A percentile compares a stretch with the other conserved stretches of the same genome.
Conservation (phyloP, 306 rosid species). For the Hippophae tibetana region DNA sequence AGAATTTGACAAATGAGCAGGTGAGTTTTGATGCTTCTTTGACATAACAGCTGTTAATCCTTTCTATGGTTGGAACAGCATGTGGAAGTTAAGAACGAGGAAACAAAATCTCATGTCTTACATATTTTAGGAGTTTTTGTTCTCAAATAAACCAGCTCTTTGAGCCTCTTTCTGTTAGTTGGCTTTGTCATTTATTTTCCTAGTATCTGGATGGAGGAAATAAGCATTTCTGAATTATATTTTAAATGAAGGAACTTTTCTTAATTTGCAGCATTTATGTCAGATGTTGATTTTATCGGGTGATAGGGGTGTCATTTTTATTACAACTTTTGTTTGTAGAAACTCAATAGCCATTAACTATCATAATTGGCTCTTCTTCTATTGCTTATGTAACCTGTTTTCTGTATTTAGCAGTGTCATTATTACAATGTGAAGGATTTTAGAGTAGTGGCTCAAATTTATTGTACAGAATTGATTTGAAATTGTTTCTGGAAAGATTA, state of each 20-base stretch:
- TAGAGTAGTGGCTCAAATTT: too few relatives aligned
- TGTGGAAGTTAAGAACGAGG: conserved; percentile 1
- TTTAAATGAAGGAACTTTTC: not conserved
- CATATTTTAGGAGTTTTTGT: not conserved
- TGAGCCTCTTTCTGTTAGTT: not conserved
- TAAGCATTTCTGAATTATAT: not conserved
- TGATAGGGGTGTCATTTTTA: too few relatives aligned
- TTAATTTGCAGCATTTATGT: too few relatives aligned
- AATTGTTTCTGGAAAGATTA: too few relatives aligned
- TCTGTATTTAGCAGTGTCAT: too few relatives aligned
- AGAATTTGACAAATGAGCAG: conserved; percentile 55
- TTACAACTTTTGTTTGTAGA: too few relatives aligned
- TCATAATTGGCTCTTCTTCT: too few relatives aligned
- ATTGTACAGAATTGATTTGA: too few relatives aligned
- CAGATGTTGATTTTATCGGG: too few relatives aligned
- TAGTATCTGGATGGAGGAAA: not conserved
- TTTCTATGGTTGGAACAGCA: not conserved
- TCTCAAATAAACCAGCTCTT: not conserved
- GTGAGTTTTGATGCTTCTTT: conserved; percentile 28
- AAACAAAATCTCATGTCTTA: conserved; percentile 1
- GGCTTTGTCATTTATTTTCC: not conserved
- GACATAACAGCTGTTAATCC: not conserved
- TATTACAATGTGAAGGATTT: too few relatives aligned
- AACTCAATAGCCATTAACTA: too few relatives aligned
- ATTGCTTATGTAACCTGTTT: too few relatives aligned